Evolutionary conservation across 2,329 filamentous ascomycete species (phyloP).

Genomic region (Microsporum canis): DNA sequence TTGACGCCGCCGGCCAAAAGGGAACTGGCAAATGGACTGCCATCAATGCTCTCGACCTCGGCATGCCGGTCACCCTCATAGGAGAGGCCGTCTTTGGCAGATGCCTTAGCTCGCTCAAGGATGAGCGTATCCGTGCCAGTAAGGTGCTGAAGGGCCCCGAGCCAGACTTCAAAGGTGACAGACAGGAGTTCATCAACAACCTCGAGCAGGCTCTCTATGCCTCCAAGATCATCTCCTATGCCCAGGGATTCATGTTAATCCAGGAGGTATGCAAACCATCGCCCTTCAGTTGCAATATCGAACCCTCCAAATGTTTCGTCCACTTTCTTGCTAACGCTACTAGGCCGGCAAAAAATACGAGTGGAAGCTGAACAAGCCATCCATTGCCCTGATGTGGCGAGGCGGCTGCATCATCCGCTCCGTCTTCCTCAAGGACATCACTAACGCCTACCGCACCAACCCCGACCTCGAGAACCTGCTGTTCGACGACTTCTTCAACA

Average conservation of each 20-base stretch:
- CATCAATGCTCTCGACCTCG: constrained; percentile 95
- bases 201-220: constrained; percentile 98
- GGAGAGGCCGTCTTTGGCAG: constrained; percentile 93
- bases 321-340: constrained; percentile 10
- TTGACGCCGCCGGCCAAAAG: constrained; percentile 97
- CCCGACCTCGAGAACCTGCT: constrained; percentile 94
- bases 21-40: constrained; percentile 99
- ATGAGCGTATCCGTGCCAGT: constrained; percentile 75
- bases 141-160: constrained; percentile 65
- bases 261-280: constrained; percentile 58
- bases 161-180: constrained; percentile 77
- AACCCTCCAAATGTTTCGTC: too few species aligned
- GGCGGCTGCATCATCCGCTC: constrained; percentile 99
- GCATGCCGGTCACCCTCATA: constrained; percentile 96
- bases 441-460: constrained; percentile 86
- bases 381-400: constrained; percentile 99
- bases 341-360: constrained; percentile 88
- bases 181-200: constrained; percentile 86
- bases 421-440: constrained; percentile 99
- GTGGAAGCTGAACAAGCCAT: constrained; percentile 99
- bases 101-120: constrained; percentile 89
- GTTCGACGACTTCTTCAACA: constrained; percentile 99
- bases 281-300: not conserved
- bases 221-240: constrained; percentile 99
- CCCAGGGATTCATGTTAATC: constrained; percentile 99